Evolutionary conservation across 1,284 basidiomycete species (phyloP).

Genomic region (Chalciporus piperatoides): DNA sequence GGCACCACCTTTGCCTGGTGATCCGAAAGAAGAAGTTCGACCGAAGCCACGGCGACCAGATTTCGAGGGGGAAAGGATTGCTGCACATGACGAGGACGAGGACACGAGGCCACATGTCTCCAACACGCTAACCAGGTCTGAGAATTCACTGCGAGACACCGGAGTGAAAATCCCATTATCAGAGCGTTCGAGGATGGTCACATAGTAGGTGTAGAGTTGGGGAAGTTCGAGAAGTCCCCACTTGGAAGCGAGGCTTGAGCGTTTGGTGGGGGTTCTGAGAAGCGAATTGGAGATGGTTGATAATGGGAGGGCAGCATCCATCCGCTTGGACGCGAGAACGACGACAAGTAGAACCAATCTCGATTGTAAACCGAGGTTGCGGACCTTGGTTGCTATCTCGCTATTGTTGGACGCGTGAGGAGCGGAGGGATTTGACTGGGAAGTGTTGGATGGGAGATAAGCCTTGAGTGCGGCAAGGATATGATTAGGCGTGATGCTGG

Average conservation of each 20-base stretch:
- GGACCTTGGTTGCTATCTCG: constrained; percentile 62
- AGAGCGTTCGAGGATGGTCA: constrained; percentile 50
- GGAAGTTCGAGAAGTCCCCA: constrained; percentile 48
- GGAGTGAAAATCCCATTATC: constrained; percentile 53
- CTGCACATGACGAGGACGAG: constrained; percentile 25
- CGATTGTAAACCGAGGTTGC: constrained; percentile 65
- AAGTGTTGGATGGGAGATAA: constrained; percentile 50
- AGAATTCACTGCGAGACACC: constrained; percentile 72
- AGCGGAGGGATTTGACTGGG: constrained; percentile 19
- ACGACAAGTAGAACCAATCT: constrained; percentile 63
- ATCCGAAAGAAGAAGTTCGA: constrained; percentile 56
- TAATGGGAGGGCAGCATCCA: constrained; percentile 53
- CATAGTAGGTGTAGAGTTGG: constrained; percentile 64
- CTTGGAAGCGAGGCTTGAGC: constrained; percentile 35
- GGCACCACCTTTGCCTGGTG: constrained; percentile 39
- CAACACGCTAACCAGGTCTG: constrained; percentile 63
- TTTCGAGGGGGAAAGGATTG: constrained; percentile 41
- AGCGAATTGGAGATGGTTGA: constrained; percentile 33
- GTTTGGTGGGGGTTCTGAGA: constrained; percentile 52
- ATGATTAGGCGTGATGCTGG: constrained; percentile 57
- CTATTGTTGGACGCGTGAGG: constrained; percentile 41
- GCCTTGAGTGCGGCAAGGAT: constrained; percentile 68
- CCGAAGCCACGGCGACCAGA: constrained; percentile 46
- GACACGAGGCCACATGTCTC: constrained; percentile 68
- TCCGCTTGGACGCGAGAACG: constrained; percentile 59